Percentiles rank a stretch among this genome's conserved stretches.
Conservation (phyloP, 805 yeast genomes). For the Yarrowia divulgata region DNA sequence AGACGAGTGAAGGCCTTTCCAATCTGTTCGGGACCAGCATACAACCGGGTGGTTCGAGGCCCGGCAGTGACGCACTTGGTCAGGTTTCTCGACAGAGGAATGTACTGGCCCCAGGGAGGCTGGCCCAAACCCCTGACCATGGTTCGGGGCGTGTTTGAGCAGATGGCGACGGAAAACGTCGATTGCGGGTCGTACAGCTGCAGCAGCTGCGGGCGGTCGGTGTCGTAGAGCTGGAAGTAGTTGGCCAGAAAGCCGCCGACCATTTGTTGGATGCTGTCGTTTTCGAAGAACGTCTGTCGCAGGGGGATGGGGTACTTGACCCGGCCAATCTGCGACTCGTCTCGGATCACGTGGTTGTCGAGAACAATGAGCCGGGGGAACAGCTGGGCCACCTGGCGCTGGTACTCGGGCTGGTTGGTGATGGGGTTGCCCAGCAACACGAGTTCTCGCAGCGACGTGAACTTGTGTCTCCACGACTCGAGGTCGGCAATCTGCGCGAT, state of each 20-base stretch:
- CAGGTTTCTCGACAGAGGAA: conserved; percentile 78
- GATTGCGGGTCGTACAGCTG: conserved; percentile 82
- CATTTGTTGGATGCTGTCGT: conserved; percentile 67
- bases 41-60: conserved; percentile 62
- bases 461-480: conserved; percentile 79
- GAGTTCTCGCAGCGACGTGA: conserved; percentile 74
- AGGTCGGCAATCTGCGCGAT: conserved; percentile 65
- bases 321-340: conserved; percentile 59
- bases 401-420: conserved; percentile 56
- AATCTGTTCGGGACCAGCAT: conserved; percentile 73
- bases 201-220: conserved; percentile 71
- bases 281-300: conserved; percentile 82
- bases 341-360: conserved; percentile 80
- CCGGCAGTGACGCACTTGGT: conserved; percentile 62
- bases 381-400: conserved; percentile 65
- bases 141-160: conserved; percentile 68
- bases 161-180: conserved; percentile 81
- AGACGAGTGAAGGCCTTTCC: conserved; percentile 64
- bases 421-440: conserved; percentile 83
- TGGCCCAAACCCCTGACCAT: conserved; percentile 40
- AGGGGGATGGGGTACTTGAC: conserved; percentile 50
- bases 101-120: conserved; percentile 54
- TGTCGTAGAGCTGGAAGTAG: conserved; percentile 82
- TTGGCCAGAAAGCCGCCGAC: conserved; percentile 81
- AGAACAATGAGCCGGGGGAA: conserved; percentile 84